phyloP scores from a whole-genome alignment of 805 yeast species.

The Isabelozyma heimii region DNA sequence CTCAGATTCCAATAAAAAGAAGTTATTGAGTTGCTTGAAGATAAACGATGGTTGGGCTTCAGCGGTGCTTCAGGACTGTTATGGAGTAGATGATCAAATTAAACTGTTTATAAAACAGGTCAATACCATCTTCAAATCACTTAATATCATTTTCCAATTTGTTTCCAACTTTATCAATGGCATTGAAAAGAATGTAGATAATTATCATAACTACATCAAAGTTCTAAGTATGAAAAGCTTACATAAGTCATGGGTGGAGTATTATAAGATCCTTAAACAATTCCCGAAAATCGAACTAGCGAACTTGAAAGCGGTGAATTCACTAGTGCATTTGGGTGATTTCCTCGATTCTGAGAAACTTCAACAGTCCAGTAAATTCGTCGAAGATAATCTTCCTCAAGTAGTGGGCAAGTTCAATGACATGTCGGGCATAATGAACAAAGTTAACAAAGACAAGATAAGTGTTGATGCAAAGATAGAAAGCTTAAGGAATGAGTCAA shows the following conservation, averaged over 20 bases:
- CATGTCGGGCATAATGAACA: constrained; percentile 32
- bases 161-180: constrained; percentile 47
- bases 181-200: constrained; percentile 45
- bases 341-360: constrained; percentile 30
- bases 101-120: constrained; percentile 31
- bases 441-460: constrained; percentile 34
- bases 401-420: constrained; percentile 27
- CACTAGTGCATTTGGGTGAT: constrained; percentile 22
- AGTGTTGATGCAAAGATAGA: constrained; percentile 42
- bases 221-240: constrained; percentile 42
- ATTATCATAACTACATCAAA: constrained; percentile 31
- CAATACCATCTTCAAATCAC: constrained; percentile 41
- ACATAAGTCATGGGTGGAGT: constrained; percentile 32
- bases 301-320: constrained; percentile 7
- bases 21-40: constrained; percentile 34
- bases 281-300: constrained; percentile 37
- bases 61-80: constrained; percentile 41
- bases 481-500: constrained; percentile 36
- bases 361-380: constrained; percentile 24
- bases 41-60: constrained; percentile 52
- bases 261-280: constrained; percentile 31
- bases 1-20: constrained; percentile 7
- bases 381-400: constrained; percentile 25
- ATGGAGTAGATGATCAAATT: constrained; percentile 26
- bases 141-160: constrained; percentile 49